A percentile compares a stretch with the other conserved stretches of the same genome.
These are phyloP conservation scores for Nevesoporus exiguus DNA, from an alignment of 768 basidiomycete genomes.

Conservation along the genomic window DNA sequence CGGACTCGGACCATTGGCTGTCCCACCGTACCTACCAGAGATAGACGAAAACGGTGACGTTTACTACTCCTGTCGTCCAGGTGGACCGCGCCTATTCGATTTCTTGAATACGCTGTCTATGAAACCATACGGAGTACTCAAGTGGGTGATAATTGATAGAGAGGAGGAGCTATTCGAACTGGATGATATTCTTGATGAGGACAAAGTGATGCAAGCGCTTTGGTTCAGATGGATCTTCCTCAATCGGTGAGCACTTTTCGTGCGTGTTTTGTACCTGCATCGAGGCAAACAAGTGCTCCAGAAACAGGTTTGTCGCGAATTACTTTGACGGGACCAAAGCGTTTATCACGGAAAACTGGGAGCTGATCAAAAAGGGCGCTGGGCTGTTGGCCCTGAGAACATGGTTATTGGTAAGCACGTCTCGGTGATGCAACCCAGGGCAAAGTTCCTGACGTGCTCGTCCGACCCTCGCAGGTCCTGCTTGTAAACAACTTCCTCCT, in stretches of 20 bases:
- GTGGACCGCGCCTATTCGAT: constrained; percentile 64
- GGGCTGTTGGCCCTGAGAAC: constrained; percentile 62
- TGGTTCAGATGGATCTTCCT: constrained; percentile 75
- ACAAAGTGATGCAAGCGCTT: constrained; percentile 75
- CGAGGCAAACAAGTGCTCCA: constrained; percentile 21
- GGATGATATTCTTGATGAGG: constrained; percentile 68
- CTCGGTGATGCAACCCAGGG: neutral
- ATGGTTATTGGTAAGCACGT: constrained; percentile 52
- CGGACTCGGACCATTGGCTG: constrained; percentile 50
- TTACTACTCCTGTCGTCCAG: constrained; percentile 61
- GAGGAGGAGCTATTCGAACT: constrained; percentile 76
- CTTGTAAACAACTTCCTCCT: constrained; percentile 52
- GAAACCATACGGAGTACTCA: constrained; percentile 59
- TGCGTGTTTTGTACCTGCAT: neutral
- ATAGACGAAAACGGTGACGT: constrained; percentile 46
- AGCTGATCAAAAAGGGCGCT: constrained; percentile 64
- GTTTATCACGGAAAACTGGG: constrained; percentile 63
- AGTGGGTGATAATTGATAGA: constrained; percentile 65
- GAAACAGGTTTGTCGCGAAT: constrained; percentile 52
- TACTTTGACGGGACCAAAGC: constrained; percentile 49
- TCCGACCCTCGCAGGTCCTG: constrained; percentile 42
- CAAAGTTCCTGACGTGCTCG: neutral
- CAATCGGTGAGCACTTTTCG: constrained; percentile 43
- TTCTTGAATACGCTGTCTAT: constrained; percentile 56
- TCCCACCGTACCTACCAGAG: constrained; percentile 47